Conservation (phyloP, 331 rosid genomes). For the Ulmus americana region DNA sequence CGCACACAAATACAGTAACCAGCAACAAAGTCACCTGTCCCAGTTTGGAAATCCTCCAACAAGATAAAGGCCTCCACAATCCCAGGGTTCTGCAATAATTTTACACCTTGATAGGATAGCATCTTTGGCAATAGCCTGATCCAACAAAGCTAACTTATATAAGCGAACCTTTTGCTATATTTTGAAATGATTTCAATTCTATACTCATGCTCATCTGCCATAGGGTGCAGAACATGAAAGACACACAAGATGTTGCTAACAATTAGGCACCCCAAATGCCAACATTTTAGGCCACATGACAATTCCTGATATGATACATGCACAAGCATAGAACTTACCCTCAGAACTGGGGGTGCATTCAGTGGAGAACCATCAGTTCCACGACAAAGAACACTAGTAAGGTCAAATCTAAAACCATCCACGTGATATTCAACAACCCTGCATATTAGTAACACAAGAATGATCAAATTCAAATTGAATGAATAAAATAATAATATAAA, state of each 20-base stretch:
- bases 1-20: background rate
- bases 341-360: conserved; percentile 62
- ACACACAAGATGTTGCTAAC: background rate
- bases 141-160: conserved; percentile 17
- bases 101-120: conserved; percentile 76
- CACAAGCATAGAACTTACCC: conserved; percentile 42
- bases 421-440: conserved; percentile 93
- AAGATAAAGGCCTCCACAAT: conserved; percentile 94
- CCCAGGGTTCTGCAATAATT: conserved; percentile 97
- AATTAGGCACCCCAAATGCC: background rate
- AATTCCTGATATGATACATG: background rate
- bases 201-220: background rate
- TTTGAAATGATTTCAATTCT: too few relatives aligned
- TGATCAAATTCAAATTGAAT: conserved; percentile 9
- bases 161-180: background rate
- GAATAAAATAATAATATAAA: conserved; percentile 18
- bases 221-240: background rate
- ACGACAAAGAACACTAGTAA: conserved; percentile 86
- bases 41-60: conserved; percentile 95
- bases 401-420: conserved; percentile 97
- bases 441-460: conserved; percentile 25
- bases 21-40: conserved; percentile 59
- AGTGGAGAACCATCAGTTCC: conserved; percentile 83
- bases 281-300: background rate
- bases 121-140: conserved; percentile 91